Evolutionary conservation across 2,329 filamentous ascomycete species (phyloP), one percentile per base, ranked within the genome.

Genomic region (Madurella fahalii): DNA sequence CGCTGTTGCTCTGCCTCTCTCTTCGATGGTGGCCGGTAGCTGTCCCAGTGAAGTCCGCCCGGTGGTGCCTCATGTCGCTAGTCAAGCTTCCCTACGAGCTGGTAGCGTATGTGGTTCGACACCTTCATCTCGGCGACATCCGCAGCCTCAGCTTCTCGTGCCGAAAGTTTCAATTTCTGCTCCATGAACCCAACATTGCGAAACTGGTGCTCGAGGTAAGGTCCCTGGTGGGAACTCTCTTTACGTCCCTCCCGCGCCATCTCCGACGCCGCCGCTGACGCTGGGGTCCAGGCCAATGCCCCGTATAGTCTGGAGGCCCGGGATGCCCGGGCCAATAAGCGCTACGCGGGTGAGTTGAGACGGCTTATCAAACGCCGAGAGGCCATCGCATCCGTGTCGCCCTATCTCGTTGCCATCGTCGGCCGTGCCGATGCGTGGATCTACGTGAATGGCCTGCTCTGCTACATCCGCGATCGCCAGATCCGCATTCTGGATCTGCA

Each of bases 371-470:
- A 86, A 64, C 75, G 84, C 47, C 76, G 79, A 50, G 69, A 79
- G 49, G 83, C 87, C 18, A 72, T 88, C 46, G 76, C 82, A 3
- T 76, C 74, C 18, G 84, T 83, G 5, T 70, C 75, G 32, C 88
- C 88, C 0, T 90, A 82, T 64, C 76, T 81, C 0, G 78, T 80
- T 15, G 78, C 78, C 2, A 72, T 84, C 0, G 65, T 90, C 32
- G 86, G 79, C 3, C 72, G 81, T 50, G 84, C 79, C 3, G 77
- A 82, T 20, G 74, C 76, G 3, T 89, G 85, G 67, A 67, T 84
- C 2, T 90, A 87, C 65, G 72, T 74, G 16, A 76, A 82, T 54
- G 85, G 87, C 5, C 74, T 81, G 11, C 70, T 91, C 15, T 89
- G 85, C 61, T 86, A 90, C 64, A 77, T 81, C 11, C 65, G 75